Conservation (phyloP, 805 yeast species). For the Danielia reshetovae region DNA sequence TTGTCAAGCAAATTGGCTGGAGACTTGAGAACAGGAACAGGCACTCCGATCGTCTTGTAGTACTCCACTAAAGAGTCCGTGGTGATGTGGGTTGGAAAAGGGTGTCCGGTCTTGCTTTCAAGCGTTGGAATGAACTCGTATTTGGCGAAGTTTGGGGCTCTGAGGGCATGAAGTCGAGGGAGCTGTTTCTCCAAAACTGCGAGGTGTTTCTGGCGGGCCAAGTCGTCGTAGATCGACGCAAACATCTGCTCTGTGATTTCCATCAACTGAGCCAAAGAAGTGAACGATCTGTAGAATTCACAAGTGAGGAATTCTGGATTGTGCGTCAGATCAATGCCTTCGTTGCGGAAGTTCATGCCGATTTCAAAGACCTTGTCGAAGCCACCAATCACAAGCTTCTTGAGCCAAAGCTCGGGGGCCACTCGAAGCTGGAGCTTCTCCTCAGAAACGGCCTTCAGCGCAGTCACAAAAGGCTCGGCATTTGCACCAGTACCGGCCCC, state of each 20-base stretch:
- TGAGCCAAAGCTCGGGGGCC: slow-evolving; percentile 95
- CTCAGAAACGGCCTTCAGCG: slow-evolving; percentile 31
- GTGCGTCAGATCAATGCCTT: slow-evolving; percentile 89
- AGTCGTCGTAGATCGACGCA: slow-evolving; percentile 29
- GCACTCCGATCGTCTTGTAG: slow-evolving; percentile 33
- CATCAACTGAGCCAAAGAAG: slow-evolving; percentile 65
- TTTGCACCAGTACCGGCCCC: slow-evolving; percentile 82
- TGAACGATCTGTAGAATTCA: slow-evolving; percentile 79
- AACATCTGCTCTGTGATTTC: slow-evolving; percentile 58
- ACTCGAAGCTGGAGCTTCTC: slow-evolving; percentile 62
- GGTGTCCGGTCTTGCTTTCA: slow-evolving; percentile 47
- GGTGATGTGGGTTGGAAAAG: slow-evolving; percentile 44
- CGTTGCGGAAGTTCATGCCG: slow-evolving; percentile 84
- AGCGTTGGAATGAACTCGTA: slow-evolving; percentile 68
- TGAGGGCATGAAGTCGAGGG: slow-evolving; percentile 13
- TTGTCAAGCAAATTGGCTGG: slow-evolving; percentile 62
- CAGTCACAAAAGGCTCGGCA: slow-evolving; percentile 80
- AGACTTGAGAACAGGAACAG: slow-evolving; percentile 38
- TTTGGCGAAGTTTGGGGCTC: slow-evolving; percentile 17
- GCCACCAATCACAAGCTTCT: slow-evolving; percentile 77
- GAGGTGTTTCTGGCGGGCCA: slow-evolving; percentile 15
- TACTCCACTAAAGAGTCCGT: slow-evolving; percentile 40
- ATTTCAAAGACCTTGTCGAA: slow-evolving; percentile 84
- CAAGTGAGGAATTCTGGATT: slow-evolving; percentile 92
- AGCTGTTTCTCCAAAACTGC: slow-evolving; percentile 15